Conservation (phyloP, 2,329 filamentous ascomycete genomes). For the Monosporascus sp. region DNA sequence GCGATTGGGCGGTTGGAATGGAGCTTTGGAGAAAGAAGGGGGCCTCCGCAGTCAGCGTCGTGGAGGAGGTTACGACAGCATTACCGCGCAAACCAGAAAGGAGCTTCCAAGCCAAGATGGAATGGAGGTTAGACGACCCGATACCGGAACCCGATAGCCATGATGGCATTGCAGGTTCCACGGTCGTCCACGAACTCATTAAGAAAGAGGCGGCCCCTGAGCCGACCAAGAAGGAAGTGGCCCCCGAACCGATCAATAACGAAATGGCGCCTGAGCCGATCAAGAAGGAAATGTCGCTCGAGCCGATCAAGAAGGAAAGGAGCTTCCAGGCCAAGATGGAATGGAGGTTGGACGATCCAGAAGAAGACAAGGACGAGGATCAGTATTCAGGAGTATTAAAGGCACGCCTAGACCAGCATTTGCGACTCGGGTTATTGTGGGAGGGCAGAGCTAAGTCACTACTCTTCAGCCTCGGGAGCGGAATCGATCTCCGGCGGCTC, state of each 20-base stretch:
- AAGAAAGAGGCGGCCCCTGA: constrained; percentile 3
- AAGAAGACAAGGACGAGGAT: constrained; percentile 43
- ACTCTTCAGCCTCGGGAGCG: constrained; percentile 84
- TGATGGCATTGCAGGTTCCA: not conserved
- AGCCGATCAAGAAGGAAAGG: constrained; percentile 25
- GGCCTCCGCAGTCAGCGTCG: constrained; percentile 32
- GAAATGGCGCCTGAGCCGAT: not conserved
- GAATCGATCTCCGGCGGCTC: constrained; percentile 69
- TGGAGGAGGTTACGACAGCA: constrained; percentile 18
- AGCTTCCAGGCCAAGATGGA: constrained; percentile 47
- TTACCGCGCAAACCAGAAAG: constrained; percentile 28
- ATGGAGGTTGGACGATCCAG: constrained; percentile 37
- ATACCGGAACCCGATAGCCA: not conserved
- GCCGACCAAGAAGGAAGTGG: not conserved
- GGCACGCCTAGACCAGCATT: constrained; percentile 81
- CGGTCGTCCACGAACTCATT: not conserved
- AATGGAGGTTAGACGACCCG: constrained; percentile 30
- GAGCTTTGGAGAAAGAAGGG: constrained; percentile 78
- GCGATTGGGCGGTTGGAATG: constrained; percentile 83
- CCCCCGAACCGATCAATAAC: not conserved
- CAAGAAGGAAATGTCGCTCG: constrained; percentile 8
- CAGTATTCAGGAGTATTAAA: constrained; percentile 85
- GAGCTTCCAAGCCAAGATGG: constrained; percentile 50
- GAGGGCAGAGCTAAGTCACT: constrained; percentile 89
- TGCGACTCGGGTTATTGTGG: constrained; percentile 83